Evolutionary conservation across 129 eudicot genomes (phyloP), one percentile per base, ranked within the genome.

Genomic region (Smallanthus sonchifolius): DNA sequence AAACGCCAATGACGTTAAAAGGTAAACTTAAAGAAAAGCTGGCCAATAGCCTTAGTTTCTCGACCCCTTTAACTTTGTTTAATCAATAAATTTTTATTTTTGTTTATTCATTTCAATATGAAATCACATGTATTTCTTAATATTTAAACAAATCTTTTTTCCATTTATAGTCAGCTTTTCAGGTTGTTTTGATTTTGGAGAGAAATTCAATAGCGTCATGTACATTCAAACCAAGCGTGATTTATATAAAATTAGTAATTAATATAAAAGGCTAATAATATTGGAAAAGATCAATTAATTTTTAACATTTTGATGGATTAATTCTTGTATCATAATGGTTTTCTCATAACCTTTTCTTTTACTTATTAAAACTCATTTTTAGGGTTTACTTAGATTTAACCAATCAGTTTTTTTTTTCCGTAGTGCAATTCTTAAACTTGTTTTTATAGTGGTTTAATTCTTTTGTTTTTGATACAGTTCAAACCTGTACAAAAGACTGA

Each of bases 1-100:
- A 69, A 6, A 20, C 76, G 38, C 71, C 54, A 70, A 69, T 69
- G 70, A 59, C 79, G 24, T 61, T 57, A 60, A 77, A 69, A 77
- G 81, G 63, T 69, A 69, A 69, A 59, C 35, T 77, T 69, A 77
- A 77, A 70, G 82, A 69, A 77, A 77, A 54, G 70, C 36, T 70
- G 70, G 72, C 71, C 82, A 61, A 70, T 77, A 47, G 70, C 19
- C 36, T 60, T 48, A 19, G 55, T 70, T 61, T 77, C 71, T 59
- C 1, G n/a, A 70, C 65, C 76, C 72, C 73, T 9, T 77, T 44
- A 77, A 45, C 4, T 77, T 69, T 69, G 70, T 68, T 69, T 57
- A 76, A 67, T 55, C 32, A 38, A 60, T 36, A 5, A 36, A 19
- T 20, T 37, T 39, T 14, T 10, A 20, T 70, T 34, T 57, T 59